A percentile compares a stretch with the other conserved stretches of the same genome.
Evolutionary conservation across 2,329 filamentous ascomycete species (phyloP).

Genomic region (Sphaerostilbella broomeana): DNA sequence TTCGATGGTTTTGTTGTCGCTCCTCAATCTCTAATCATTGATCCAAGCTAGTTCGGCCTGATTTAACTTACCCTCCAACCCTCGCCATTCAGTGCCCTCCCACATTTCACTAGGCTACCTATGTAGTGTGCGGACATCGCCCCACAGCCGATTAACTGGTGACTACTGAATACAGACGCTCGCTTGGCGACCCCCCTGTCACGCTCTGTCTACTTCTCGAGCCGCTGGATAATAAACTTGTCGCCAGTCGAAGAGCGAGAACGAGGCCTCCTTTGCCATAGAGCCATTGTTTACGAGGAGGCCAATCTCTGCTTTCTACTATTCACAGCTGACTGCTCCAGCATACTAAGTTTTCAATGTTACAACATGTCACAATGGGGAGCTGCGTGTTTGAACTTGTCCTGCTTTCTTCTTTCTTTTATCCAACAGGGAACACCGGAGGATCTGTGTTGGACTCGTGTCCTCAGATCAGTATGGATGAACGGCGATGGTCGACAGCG

Average conservation of each 20-base stretch:
- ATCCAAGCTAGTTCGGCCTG: neutral
- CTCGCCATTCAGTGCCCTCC: too few species aligned
- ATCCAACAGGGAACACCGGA: too few species aligned
- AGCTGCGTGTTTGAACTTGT: too few species aligned
- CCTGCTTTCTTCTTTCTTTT: too few species aligned
- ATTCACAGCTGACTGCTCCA: constrained; percentile 3
- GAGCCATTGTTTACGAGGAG: constrained; percentile 1
- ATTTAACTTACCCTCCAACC: too few species aligned
- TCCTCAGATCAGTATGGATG: too few species aligned
- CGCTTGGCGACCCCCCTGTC: constrained; percentile 7
- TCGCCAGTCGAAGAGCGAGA: constrained; percentile 4
- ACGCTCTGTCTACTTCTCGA: constrained; percentile 7
- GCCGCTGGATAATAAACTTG: constrained; percentile 1
- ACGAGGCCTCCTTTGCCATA: neutral
- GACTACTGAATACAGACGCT: constrained; percentile 10
- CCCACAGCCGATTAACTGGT: constrained; percentile 9
- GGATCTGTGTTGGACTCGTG: too few species aligned
- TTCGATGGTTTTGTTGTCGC: neutral
- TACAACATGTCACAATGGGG: too few species aligned
- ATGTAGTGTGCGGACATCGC: too few species aligned
- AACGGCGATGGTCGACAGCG: too few species aligned
- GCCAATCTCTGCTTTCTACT: neutral
- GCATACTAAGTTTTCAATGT: too few species aligned
- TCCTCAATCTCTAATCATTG: neutral
- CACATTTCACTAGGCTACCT: constrained; percentile 8